Evolutionary conservation across 2,329 filamentous ascomycete genomes (phyloP), one percentile per base, ranked within the genome.

Genomic region (Xylariaceae sp.): DNA sequence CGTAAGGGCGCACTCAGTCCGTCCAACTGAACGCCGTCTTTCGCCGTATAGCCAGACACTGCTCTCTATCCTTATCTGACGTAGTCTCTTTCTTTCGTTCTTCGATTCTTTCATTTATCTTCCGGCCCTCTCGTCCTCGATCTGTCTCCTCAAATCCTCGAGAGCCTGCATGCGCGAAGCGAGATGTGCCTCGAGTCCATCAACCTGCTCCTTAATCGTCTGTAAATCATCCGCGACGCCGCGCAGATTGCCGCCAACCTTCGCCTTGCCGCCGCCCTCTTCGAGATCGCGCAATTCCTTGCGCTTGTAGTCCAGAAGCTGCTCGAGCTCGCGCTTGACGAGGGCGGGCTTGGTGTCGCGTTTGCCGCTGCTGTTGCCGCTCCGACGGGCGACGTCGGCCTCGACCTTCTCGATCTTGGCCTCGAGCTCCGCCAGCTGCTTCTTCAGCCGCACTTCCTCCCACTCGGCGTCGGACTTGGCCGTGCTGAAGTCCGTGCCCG

Each of bases 391-490:
- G 0, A 87, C 86, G 49, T 86, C 84, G 59, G 86, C 82, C 75
- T 95, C 92, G 1, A 96, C 88, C 60, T 88, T 87, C 42, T 87
- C 85, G 63, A 97, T 88, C 79, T 95, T 96, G 58, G 88, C 83
- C 69, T 99, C 92, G 34, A 99, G 79, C 68, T 97, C 93, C 23
- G 86, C 82, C 37, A 99, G 83, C 75, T 97, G 92, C 72, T 94
- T 92, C 81, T 95, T 93, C 65, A 99, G 81, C 56, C 92, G 85
- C 50, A 97, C 94, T 75, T 97, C 94, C 75, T 99, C 94, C 92
- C 94, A 97, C 73, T 99, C 94, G 56, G 67, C 67, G 69, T 95
- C 93, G 62, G 89, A 89, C 72, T 92, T 90, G 64, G 90, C 88
- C 44, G 83, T 82, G 60, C 86, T 88, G 73, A 97, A 97, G 77